A percentile compares a stretch with the other conserved stretches of the same genome.
Conservation (phyloP, 495 filamentous ascomycete species). For the Penicillium paradoxum region DNA sequence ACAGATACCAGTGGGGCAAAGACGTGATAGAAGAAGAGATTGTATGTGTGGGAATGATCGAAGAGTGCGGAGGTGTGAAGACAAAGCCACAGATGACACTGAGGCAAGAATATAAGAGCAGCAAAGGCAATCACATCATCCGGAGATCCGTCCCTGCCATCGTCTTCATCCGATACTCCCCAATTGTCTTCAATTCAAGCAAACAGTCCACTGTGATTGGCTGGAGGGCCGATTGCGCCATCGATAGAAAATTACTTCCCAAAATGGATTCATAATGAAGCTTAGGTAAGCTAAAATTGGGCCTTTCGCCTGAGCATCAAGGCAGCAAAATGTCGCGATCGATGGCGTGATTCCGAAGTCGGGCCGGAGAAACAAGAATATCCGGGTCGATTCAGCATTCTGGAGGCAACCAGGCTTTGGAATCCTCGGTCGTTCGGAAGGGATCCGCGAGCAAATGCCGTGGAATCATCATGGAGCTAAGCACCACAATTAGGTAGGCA, state of each 20-base stretch:
- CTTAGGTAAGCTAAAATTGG: not conserved
- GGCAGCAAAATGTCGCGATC: not conserved
- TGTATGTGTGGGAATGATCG: not conserved
- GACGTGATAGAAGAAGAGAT: conserved; percentile 2
- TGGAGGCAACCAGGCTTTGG: not conserved
- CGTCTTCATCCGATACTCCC: conserved; percentile 15
- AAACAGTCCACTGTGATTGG: not conserved
- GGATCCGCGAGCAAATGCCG: not conserved
- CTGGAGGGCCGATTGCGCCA: conserved; percentile 29
- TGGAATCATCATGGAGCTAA: not conserved
- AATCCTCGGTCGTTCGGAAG: not conserved
- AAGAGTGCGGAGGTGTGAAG: conserved; percentile 9
- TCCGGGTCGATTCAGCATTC: not conserved
- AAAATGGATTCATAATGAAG: not conserved
- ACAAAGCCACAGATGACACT: conserved; percentile 25
- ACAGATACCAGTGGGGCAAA: not conserved
- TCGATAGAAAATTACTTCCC: conserved; percentile 4
- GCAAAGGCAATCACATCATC: conserved; percentile 37
- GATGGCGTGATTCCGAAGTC: not conserved
- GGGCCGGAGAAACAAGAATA: not conserved
- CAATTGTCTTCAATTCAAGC: not conserved
- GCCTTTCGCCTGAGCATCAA: not conserved
- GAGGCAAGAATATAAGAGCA: conserved; percentile 26
- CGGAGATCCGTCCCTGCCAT: conserved; percentile 22
- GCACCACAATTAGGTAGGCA: too few relatives aligned